Conservation (phyloP, 768 basidiomycete species). For the Amanita molliuscula region DNA sequence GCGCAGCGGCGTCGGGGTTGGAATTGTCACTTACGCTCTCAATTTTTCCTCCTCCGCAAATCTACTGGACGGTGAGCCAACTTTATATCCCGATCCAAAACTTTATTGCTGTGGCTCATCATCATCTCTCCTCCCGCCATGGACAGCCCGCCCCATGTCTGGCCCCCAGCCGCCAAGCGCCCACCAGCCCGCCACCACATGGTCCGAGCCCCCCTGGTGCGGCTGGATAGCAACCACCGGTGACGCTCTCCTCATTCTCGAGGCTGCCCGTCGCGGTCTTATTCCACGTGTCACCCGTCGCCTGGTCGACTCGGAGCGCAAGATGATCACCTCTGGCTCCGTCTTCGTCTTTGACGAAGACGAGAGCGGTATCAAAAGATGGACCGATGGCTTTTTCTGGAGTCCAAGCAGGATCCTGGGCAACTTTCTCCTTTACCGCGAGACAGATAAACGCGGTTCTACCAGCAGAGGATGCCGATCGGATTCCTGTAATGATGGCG, state of each 20-base stretch:
- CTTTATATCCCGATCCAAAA: conserved; percentile 49
- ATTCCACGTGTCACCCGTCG: conserved; percentile 89
- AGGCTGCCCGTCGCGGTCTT: conserved; percentile 82
- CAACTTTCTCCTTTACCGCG: conserved; percentile 92
- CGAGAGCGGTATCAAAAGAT: conserved; percentile 94
- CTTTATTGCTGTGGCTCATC: conserved; percentile 43
- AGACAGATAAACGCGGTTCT: conserved; percentile 76
- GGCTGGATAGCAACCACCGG: conserved; percentile 95
- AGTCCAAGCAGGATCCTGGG: conserved; percentile 86
- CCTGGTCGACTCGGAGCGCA: conserved; percentile 84
- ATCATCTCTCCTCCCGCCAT: conserved; percentile 15
- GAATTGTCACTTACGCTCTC: conserved; percentile 24
- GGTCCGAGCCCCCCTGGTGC: conserved; percentile 85
- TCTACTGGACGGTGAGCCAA: conserved; percentile 62
- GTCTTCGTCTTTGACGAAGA: conserved; percentile 98
- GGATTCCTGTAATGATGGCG: conserved; percentile 22
- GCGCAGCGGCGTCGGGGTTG: conserved; percentile 25
- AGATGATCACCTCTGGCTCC: conserved; percentile 87
- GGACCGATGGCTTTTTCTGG: conserved; percentile 98
- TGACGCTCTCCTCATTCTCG: conserved; percentile 93
- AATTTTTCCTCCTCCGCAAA: conserved; percentile 50
- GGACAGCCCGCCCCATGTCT: conserved; percentile 23
- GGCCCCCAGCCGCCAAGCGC: conserved; percentile 21
- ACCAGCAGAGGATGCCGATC: conserved; percentile 45
- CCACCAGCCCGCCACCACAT: conserved; percentile 31